phyloP scores from a whole-genome alignment of 768 basidiomycete species.

The Boletellus sp. region DNA sequence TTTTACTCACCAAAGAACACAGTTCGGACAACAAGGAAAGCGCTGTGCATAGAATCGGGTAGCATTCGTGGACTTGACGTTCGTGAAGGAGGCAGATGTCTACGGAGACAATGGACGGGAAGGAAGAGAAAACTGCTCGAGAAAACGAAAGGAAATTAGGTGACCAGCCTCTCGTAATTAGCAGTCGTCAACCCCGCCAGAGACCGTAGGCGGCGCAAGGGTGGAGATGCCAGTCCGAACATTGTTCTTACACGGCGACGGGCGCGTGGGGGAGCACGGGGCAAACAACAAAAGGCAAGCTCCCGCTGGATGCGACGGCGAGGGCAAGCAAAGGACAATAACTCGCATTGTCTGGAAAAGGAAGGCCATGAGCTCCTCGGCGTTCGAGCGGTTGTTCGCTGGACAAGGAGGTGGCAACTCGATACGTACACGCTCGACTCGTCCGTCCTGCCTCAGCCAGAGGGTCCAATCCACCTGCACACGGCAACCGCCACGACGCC shows the following conservation, averaged over 20 bases:
- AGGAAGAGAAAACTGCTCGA: not conserved
- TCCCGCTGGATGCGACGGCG: not conserved
- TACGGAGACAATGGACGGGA: not conserved
- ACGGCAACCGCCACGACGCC: not conserved
- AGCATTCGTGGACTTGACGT: conserved; percentile 3
- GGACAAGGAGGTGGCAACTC: not conserved
- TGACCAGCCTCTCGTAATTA: conserved; percentile 10
- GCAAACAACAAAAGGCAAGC: conserved; percentile 24
- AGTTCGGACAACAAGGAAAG: conserved; percentile 55
- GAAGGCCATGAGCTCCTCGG: conserved; percentile 4
- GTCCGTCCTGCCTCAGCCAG: no score
- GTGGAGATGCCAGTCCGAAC: conserved; percentile 7
- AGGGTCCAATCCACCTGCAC: not conserved
- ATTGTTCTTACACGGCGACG: conserved; percentile 4
- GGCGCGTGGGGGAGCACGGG: not conserved
- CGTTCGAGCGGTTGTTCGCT: not conserved
- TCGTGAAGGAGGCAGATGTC: conserved; percentile 12
- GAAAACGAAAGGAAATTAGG: conserved; percentile 1
- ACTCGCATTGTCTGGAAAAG: conserved; percentile 25
- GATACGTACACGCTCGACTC: not conserved
- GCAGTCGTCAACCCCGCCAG: conserved; percentile 16
- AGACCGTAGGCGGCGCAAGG: conserved; percentile 10
- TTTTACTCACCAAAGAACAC: conserved; percentile 52
- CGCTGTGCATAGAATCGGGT: conserved; percentile 39
- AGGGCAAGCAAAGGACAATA: conserved; percentile 13